These are phyloP conservation scores for Penicillium pancosmium DNA, from an alignment of 495 filamentous ascomycete genomes.

Conservation along the genomic window DNA sequence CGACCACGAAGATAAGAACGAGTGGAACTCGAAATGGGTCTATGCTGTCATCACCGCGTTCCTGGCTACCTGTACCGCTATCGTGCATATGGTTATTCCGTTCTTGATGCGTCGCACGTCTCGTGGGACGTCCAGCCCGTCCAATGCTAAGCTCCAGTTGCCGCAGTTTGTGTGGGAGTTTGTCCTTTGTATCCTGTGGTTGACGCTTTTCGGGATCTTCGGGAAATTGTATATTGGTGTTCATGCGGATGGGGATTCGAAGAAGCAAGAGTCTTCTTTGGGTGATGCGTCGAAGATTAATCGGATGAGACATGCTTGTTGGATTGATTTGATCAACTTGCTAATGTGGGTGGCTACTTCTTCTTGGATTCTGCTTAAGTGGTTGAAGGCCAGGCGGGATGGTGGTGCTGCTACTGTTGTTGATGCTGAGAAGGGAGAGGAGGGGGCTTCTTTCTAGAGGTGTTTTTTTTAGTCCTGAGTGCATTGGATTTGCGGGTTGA, in stretches of 20 bases:
- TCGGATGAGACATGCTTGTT: constrained; percentile 85
- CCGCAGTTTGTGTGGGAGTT: constrained; percentile 68
- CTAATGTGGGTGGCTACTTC: constrained; percentile 69
- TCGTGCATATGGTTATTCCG: constrained; percentile 62
- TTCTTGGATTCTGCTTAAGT: constrained; percentile 43
- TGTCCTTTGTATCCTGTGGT: constrained; percentile 72
- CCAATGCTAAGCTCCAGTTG: constrained; percentile 18
- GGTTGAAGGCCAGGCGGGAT: constrained; percentile 32
- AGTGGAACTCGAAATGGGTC: constrained; percentile 69
- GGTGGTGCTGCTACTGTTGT: constrained; percentile 3
- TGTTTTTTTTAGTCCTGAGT: neutral
- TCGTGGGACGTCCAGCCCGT: constrained; percentile 35
- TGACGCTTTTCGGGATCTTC: constrained; percentile 80
- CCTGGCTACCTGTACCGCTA: constrained; percentile 61
- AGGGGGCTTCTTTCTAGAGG: neutral
- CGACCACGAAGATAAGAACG: constrained; percentile 51
- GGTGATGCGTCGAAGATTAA: constrained; percentile 46
- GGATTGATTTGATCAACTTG: constrained; percentile 76
- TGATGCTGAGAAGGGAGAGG: constrained; percentile 25
- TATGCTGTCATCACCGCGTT: constrained; percentile 70
- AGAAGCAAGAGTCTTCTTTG: constrained; percentile 42
- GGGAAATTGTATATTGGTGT: constrained; percentile 76
- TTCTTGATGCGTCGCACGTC: constrained; percentile 37
- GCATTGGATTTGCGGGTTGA: neutral
- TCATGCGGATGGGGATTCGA: constrained; percentile 29